Conservation (phyloP, 2,329 filamentous ascomycete genomes). For the Xylaria hypoxylon region DNA sequence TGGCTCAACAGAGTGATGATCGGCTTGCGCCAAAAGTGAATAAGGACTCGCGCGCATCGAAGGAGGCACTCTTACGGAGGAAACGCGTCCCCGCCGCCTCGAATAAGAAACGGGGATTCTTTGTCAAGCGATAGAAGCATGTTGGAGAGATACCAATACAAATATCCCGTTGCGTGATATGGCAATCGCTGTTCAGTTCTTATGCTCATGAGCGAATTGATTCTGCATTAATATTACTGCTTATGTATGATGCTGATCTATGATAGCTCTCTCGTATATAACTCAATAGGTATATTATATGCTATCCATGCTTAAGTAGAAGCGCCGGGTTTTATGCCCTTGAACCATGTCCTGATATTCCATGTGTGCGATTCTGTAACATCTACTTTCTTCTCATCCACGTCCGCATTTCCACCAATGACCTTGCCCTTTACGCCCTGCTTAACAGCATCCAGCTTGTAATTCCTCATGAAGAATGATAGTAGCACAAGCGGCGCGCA, state of each 20-base stretch:
- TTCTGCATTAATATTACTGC: constrained; percentile 6
- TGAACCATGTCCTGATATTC: neutral
- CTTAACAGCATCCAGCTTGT: constrained; percentile 73
- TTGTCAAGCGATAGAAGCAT: constrained; percentile 51
- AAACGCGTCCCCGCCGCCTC: constrained; percentile 52
- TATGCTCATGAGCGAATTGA: neutral
- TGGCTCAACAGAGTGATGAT: constrained; percentile 58
- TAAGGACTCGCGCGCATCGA: constrained; percentile 57
- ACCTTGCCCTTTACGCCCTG: constrained; percentile 70
- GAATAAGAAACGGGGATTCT: constrained; percentile 58
- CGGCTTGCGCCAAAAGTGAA: constrained; percentile 62
- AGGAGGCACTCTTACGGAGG: constrained; percentile 60
- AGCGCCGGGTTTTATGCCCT: neutral
- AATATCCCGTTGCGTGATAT: neutral
- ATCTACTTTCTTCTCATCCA: constrained; percentile 1
- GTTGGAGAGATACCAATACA: constrained; percentile 20
- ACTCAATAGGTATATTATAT: neutral
- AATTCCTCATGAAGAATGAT: constrained; percentile 58
- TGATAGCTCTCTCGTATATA: neutral
- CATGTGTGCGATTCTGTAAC: neutral
- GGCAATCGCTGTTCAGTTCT: neutral
- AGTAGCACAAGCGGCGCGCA: constrained; percentile 63
- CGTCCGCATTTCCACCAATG: constrained; percentile 22
- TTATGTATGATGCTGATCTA: neutral
- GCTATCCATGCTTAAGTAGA: neutral